Evolutionary conservation across 192 early-diverging fungal genomes (phyloP).

Genomic region (Podila clonocystis): DNA sequence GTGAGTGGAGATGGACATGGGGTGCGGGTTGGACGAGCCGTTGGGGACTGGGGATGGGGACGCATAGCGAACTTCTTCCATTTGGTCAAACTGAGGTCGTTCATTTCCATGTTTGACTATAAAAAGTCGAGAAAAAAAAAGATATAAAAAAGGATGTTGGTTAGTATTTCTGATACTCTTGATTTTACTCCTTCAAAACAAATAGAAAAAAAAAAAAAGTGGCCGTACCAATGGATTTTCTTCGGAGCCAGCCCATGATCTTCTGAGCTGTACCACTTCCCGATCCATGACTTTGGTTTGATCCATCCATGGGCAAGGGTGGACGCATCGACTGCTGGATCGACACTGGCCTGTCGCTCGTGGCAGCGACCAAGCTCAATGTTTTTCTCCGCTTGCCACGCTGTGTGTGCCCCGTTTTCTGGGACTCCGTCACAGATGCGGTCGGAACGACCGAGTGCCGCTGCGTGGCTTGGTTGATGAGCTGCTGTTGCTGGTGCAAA

Average conservation of each 20-base stretch:
- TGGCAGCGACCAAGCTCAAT: conserved; percentile 25
- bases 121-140: neutral
- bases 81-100: conserved; percentile 14
- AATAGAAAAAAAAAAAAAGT: conserved; percentile 1
- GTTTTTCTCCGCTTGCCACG: conserved; percentile 46
- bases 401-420: conserved; percentile 28
- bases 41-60: neutral
- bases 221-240: conserved; percentile 61
- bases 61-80: conserved; percentile 11
- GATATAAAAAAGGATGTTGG: neutral
- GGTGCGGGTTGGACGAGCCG: neutral
- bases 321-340: neutral
- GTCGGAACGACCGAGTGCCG: neutral
- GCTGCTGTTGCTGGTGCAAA: conserved; percentile 6
- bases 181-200: neutral
- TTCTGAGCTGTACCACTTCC: conserved; percentile 64
- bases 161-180: neutral
- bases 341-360: conserved; percentile 16
- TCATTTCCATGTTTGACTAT: conserved; percentile 30
- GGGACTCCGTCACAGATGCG: conserved; percentile 4
- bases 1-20: neutral
- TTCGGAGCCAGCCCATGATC: conserved; percentile 81
- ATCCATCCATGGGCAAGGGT: neutral
- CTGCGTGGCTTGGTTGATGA: neutral
- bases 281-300: conserved; percentile 3